A percentile compares a stretch with the other conserved stretches of the same genome.
Conservation (phyloP, 345 rosid genomes). For the Angophora floribunda region DNA sequence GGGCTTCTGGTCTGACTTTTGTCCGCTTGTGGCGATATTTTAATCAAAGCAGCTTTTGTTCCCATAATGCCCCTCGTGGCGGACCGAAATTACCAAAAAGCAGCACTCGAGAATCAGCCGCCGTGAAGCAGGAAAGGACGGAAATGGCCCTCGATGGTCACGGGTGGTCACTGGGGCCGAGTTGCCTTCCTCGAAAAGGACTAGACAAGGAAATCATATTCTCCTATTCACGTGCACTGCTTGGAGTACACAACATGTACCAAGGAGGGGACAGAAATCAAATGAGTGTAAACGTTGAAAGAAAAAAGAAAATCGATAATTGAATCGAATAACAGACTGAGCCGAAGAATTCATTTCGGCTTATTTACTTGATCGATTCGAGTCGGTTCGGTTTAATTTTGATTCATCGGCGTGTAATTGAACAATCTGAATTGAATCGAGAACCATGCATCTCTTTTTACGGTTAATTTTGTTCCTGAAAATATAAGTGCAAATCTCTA, state of each 20-base stretch:
- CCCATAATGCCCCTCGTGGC: neutral
- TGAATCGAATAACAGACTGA: neutral
- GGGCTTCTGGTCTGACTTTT: neutral
- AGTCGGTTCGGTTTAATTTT: neutral
- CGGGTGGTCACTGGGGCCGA: constrained; percentile 9
- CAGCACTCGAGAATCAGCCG: neutral
- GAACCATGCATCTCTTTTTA: rapidly evolving
- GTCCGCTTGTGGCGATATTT: neutral
- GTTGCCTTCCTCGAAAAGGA: constrained; percentile 23
- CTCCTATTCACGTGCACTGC: constrained; percentile 17
- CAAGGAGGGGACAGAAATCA: neutral
- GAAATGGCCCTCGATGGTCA: constrained; percentile 7
- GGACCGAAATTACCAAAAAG: neutral
- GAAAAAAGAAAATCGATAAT: neutral
- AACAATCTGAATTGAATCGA: neutral
- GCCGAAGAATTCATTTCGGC: neutral
- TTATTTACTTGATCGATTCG: neutral
- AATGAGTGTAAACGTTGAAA: neutral
- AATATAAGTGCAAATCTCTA: neutral
- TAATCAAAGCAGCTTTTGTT: neutral
- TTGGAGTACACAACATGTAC: neutral
- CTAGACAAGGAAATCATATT: constrained; percentile 14
- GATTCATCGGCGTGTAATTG: neutral
- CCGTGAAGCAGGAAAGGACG: constrained; percentile 1
- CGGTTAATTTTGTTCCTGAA: neutral